These are phyloP conservation scores for Phaeoacremonium minimum DNA, from an alignment of 2,329 filamentous ascomycete genomes.

Conservation along the genomic window DNA sequence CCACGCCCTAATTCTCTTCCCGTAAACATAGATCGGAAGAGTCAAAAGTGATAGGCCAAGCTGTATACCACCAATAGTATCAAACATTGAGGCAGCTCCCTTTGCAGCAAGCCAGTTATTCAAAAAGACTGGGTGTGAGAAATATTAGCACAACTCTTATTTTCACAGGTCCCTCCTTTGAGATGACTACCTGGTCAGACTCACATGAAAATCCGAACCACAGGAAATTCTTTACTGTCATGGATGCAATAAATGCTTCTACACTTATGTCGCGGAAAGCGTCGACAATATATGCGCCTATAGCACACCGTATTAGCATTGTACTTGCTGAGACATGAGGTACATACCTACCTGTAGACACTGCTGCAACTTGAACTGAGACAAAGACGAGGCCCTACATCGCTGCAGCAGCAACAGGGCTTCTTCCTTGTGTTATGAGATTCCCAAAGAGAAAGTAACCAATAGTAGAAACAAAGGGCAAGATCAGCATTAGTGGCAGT, in stretches of 20 bases:
- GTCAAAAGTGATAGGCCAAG: not conserved
- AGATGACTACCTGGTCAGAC: not conserved
- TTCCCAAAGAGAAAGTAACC: conserved; percentile 29
- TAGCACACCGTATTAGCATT: too few species aligned
- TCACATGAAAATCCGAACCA: conserved; percentile 31
- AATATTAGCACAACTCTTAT: not conserved
- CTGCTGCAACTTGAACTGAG: conserved; percentile 18
- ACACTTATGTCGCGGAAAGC: conserved; percentile 31
- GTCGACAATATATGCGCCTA: conserved; percentile 34
- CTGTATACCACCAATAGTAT: not conserved
- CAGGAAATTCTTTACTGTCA: conserved; percentile 38
- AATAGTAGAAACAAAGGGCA: conserved; percentile 17
- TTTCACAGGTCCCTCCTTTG: not conserved
- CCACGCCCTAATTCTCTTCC: not conserved
- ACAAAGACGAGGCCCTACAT: conserved; percentile 20
- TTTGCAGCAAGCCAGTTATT: not conserved
- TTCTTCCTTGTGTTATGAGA: conserved; percentile 13
- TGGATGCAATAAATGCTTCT: conserved; percentile 36
- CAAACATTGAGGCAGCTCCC: not conserved
- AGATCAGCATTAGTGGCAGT: conserved; percentile 24
- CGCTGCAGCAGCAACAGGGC: conserved; percentile 23
- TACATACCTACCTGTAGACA: conserved; percentile 22
- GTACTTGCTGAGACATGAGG: too few species aligned
- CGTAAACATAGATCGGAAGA: not conserved
- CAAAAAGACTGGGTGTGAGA: not conserved